Evolutionary conservation across 139 green algal species (phyloP).

Genomic region (Gonium pectorale): DNA sequence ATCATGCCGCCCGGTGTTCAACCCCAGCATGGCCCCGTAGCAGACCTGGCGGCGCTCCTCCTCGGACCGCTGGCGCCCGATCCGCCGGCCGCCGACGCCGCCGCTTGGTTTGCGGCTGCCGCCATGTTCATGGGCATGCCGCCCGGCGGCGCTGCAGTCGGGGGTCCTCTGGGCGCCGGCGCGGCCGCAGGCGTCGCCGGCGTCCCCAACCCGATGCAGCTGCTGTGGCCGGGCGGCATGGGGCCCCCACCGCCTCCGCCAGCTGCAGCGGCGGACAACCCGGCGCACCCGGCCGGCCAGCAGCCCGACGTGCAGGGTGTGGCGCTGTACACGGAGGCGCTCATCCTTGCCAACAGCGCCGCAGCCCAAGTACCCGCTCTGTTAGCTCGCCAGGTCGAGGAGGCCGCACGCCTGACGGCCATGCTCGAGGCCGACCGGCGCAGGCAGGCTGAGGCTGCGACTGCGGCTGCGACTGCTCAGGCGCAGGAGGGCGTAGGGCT

Average conservation of each 20-base stretch:
- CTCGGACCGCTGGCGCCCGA: background rate
- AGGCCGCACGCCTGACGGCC: background rate
- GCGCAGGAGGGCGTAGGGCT: background rate
- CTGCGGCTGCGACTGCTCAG: background rate
- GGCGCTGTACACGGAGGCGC: background rate
- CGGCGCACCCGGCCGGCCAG: too few species aligned
- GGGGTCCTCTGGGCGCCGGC: background rate
- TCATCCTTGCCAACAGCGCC: background rate
- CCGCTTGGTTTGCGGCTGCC: constrained; percentile 1
- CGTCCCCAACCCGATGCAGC: background rate
- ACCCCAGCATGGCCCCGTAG: background rate
- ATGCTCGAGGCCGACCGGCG: too few species aligned
- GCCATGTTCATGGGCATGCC: too few species aligned
- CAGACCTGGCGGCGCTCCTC: background rate
- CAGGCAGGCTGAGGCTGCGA: background rate
- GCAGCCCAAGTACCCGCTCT: background rate
- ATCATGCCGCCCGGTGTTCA: constrained; percentile 21
- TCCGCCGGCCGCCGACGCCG: background rate
- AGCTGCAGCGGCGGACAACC: background rate
- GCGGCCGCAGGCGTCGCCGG: too few species aligned
- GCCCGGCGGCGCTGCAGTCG: background rate
- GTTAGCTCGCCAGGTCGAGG: background rate
- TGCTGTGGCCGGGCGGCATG: background rate
- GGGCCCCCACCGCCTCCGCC: background rate
- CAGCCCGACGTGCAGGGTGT: too few species aligned